phyloP scores from a whole-genome alignment of 805 yeast species.

The Monosporozyma aerobia region DNA sequence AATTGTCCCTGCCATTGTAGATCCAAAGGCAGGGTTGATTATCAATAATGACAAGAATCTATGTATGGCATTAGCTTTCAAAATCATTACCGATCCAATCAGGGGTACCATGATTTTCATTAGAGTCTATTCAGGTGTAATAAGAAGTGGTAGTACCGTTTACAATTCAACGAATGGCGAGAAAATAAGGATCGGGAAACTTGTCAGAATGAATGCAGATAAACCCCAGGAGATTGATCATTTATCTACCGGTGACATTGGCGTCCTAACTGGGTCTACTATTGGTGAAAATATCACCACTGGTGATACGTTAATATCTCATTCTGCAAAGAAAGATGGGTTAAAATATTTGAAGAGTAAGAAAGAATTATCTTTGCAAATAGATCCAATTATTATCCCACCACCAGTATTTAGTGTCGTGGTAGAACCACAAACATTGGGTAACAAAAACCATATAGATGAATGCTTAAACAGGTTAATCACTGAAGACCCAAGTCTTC shows the following conservation, averaged over 20 bases:
- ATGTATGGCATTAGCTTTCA: slow-evolving; percentile 79
- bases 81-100: slow-evolving; percentile 77
- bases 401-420: slow-evolving; percentile 88
- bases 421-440: slow-evolving; percentile 72
- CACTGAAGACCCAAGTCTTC: slow-evolving; percentile 87
- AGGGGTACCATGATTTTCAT: slow-evolving; percentile 79
- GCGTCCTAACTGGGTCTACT: slow-evolving; percentile 43
- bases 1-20: slow-evolving; percentile 29
- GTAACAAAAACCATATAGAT: slow-evolving; percentile 69
- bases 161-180: slow-evolving; percentile 63
- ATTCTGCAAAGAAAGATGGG: slow-evolving; percentile 43
- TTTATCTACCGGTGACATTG: slow-evolving; percentile 75
- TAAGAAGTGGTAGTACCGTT: slow-evolving; percentile 53
- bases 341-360: slow-evolving; percentile 33
- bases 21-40: slow-evolving; percentile 39
- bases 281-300: slow-evolving; percentile 58
- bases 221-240: slow-evolving; percentile 59
- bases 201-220: slow-evolving; percentile 84
- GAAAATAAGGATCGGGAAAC: slow-evolving; percentile 54
- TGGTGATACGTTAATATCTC: slow-evolving; percentile 80
- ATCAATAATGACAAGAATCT: slow-evolving; percentile 50
- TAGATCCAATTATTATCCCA: slow-evolving; percentile 76
- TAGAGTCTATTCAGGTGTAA: slow-evolving; percentile 76
- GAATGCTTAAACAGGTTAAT: slow-evolving; percentile 54
- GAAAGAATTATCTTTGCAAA: slow-evolving; percentile 36